A percentile compares a stretch with the other conserved stretches of the same genome.
Evolutionary conservation across 257 asterid species (phyloP).

Genomic region (Solanum paucissectum): DNA sequence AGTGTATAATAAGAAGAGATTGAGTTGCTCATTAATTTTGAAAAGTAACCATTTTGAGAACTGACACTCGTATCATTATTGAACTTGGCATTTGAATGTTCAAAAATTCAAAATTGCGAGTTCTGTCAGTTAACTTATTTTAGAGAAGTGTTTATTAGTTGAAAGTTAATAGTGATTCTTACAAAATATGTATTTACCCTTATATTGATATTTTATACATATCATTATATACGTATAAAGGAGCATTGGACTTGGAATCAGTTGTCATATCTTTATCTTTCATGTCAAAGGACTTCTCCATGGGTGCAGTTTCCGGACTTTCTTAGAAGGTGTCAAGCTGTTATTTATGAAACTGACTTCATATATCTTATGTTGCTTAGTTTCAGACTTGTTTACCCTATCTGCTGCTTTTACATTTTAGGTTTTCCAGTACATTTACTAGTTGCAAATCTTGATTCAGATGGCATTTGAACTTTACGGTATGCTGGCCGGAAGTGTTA

Average conservation of each 20-base stretch:
- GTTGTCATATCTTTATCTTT: background rate
- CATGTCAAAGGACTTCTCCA: background rate
- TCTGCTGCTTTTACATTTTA: background rate
- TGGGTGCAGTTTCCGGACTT: background rate
- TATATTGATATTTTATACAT: background rate
- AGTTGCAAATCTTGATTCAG: conserved; percentile 22
- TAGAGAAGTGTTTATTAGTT: background rate
- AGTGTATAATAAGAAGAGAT: background rate
- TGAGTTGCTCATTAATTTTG: background rate
- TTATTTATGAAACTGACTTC: background rate
- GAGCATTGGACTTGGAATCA: background rate
- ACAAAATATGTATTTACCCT: background rate
- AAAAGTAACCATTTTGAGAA: background rate
- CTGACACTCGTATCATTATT: background rate
- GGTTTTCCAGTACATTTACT: conserved; percentile 1
- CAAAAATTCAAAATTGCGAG: background rate
- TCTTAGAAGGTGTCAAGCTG: background rate
- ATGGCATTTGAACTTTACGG: conserved; percentile 95
- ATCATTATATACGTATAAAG: background rate
- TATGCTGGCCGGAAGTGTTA: conserved; percentile 89
- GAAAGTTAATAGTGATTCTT: background rate
- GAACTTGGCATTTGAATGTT: background rate
- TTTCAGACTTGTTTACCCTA: background rate
- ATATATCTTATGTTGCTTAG: background rate
- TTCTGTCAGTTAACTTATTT: background rate